These are phyloP conservation scores for Akanthomyces muscarius DNA, from an alignment of 2,329 filamentous ascomycete genomes.

Conservation along the genomic window DNA sequence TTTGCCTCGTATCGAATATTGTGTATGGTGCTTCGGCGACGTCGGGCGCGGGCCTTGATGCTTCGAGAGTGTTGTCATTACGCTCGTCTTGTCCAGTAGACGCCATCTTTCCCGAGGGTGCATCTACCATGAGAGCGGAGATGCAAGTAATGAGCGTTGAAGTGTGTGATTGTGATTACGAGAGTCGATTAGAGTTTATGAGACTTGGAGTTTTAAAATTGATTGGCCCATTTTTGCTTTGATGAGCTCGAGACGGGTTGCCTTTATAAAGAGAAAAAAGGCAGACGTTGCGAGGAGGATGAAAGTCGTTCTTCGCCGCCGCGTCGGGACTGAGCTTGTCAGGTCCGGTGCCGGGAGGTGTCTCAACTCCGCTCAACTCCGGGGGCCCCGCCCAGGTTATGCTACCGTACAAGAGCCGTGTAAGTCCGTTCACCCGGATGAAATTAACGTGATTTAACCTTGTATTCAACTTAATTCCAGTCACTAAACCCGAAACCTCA, in stretches of 20 bases:
- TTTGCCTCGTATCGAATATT: slow-evolving; percentile 48
- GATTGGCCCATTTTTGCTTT: background rate
- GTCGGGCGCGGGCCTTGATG: background rate
- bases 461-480: too few relatives aligned
- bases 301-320: background rate
- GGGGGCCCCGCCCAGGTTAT: background rate
- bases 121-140: background rate
- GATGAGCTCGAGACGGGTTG: background rate
- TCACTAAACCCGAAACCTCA: too few relatives aligned
- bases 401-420: too few relatives aligned
- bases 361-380: slow-evolving; percentile 15
- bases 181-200: too few relatives aligned
- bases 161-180: too few relatives aligned
- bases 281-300: background rate
- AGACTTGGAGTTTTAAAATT: too few relatives aligned
- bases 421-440: too few relatives aligned
- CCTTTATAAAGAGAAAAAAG: background rate
- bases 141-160: too few relatives aligned
- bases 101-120: background rate
- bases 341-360: background rate
- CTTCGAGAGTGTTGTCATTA: background rate
- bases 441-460: too few relatives aligned
- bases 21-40: slow-evolving; percentile 36
- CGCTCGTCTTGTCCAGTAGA: background rate
- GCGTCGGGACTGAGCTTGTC: slow-evolving; percentile 16